Base-by-base conservation (phyloP, 371 early-diverging fungal species). In the Mortierella sp. region DNA sequence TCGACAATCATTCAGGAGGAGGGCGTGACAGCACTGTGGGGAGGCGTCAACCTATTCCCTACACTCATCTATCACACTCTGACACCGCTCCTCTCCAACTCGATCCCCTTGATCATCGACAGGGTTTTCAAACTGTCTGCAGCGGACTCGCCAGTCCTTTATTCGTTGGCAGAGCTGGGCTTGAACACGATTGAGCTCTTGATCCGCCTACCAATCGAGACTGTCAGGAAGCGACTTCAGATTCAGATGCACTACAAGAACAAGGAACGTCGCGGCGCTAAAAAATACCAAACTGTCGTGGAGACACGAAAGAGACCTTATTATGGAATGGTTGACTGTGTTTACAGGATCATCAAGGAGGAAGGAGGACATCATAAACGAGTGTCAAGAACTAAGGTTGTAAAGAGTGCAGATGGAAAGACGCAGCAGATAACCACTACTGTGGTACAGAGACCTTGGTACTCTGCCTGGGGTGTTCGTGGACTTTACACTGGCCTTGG, bases 141-240 rank as follows among this genome's bases (percentile, higher is more conserved):
- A 14, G 85, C 88, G 0, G 90, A 93, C 40, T 88, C 90, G 0
- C 96, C 96, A 4, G 78, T 94, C 39, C 70, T 91, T 28, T 93
- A 91, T 66, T 88, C 92, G 2, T 72, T 93, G 39, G 89, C 89
- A 0, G 93, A 95, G 77, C 76, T 97, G 2, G 86, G 86, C 0
- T 70, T 94, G 20, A 87, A 87, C 43, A 90, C 93, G 0, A 43
- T 95, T 5, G 92, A 96, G 16, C 84, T 96, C 9, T 62, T 91
- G 45, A 86, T 97, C 12, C 90, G 92, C 52, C 68, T 97, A 62
- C 99, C 99, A 1, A 77, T 98, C 20, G 97, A 97, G 66, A 97
- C 97, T 6, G 89, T 96, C 52, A 88, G 96, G 20, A 90, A 93
- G 55, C 88, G 98, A 26, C 84, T 98, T 66, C 94, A 95, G 62